Percentiles rank a stretch among this genome's conserved stretches.
phyloP scores from a whole-genome alignment of 768 basidiomycete genomes.

The Leccinellum rugosiceps region DNA sequence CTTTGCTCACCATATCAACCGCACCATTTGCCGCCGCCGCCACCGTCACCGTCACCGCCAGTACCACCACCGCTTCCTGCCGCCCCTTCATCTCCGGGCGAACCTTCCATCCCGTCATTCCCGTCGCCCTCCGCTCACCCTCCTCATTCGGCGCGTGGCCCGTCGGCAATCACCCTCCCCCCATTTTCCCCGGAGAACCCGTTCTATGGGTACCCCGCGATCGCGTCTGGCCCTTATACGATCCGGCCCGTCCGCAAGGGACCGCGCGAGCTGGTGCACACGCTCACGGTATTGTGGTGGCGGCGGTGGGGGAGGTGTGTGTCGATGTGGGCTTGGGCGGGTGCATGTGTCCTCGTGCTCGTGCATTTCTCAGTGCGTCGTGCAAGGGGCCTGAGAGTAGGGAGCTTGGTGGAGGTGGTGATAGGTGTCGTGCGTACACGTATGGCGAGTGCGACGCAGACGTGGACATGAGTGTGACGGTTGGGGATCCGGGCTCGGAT shows the following conservation, averaged over 20 bases:
- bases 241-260: slow-evolving; percentile 63
- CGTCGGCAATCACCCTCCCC: slow-evolving; percentile 32
- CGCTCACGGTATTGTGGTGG: slow-evolving; percentile 65
- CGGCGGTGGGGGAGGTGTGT: slow-evolving; percentile 52
- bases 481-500: background rate
- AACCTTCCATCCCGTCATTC: background rate
- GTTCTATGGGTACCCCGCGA: slow-evolving; percentile 69
- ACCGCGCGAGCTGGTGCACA: slow-evolving; percentile 63
- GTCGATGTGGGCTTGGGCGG: slow-evolving; percentile 14
- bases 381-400: background rate
- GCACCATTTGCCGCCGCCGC: slow-evolving; percentile 5
- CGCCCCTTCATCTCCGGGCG: background rate
- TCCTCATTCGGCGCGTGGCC: background rate
- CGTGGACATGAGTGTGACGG: background rate
- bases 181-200: slow-evolving; percentile 66
- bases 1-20: slow-evolving; percentile 24
- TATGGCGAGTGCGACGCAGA: background rate
- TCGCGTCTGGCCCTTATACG: slow-evolving; percentile 33
- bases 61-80: background rate
- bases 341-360: slow-evolving; percentile 29
- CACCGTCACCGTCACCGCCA: background rate
- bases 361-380: slow-evolving; percentile 5
- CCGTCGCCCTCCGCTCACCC: background rate
- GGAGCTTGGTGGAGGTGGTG: background rate
- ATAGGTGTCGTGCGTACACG: background rate